Percentiles rank a stretch among this genome's conserved stretches.
These are phyloP conservation scores for Annona squamosa DNA, from an alignment of 164 flowering plant species.

Conservation along the genomic window DNA sequence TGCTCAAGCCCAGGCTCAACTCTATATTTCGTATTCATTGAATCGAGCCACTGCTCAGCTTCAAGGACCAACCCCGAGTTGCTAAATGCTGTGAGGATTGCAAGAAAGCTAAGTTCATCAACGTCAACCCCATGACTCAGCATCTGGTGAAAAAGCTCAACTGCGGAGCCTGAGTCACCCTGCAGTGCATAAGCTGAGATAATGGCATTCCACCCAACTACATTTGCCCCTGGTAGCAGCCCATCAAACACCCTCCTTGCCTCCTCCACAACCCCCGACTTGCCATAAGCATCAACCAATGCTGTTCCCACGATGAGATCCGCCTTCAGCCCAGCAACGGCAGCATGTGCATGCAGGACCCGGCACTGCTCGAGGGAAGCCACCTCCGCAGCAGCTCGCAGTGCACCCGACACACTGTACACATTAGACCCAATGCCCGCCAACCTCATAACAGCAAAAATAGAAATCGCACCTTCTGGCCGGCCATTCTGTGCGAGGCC, in stretches of 20 bases:
- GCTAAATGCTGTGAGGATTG: constrained; percentile 38
- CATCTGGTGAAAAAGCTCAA: constrained; percentile 39
- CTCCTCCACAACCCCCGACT: constrained; percentile 47
- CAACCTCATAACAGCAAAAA: constrained; percentile 40
- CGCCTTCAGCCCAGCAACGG: constrained; percentile 40
- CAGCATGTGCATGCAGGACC: constrained; percentile 49
- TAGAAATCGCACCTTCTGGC: constrained; percentile 32
- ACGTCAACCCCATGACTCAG: constrained; percentile 29
- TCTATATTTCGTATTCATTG: constrained; percentile 38
- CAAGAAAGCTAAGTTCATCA: constrained; percentile 59
- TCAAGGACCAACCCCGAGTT: constrained; percentile 46
- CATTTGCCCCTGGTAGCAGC: constrained; percentile 21
- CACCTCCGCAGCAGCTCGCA: constrained; percentile 41
- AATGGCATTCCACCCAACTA: constrained; percentile 58
- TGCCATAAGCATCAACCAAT: constrained; percentile 65
- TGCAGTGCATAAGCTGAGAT: constrained; percentile 69
- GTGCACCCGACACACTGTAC: constrained; percentile 51
- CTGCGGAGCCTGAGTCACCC: constrained; percentile 36
- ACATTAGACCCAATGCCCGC: constrained; percentile 28
- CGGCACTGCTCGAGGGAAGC: constrained; percentile 58
- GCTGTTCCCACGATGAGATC: constrained; percentile 46
- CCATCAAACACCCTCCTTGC: constrained; percentile 53
- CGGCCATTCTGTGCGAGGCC: constrained; percentile 47
- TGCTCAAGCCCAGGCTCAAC: constrained; percentile 57
- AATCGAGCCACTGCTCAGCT: constrained; percentile 35